Percentiles rank a stretch among this genome's conserved stretches.
phyloP scores from a whole-genome alignment of 1,284 basidiomycete genomes.

The Rhodofomes roseus region DNA sequence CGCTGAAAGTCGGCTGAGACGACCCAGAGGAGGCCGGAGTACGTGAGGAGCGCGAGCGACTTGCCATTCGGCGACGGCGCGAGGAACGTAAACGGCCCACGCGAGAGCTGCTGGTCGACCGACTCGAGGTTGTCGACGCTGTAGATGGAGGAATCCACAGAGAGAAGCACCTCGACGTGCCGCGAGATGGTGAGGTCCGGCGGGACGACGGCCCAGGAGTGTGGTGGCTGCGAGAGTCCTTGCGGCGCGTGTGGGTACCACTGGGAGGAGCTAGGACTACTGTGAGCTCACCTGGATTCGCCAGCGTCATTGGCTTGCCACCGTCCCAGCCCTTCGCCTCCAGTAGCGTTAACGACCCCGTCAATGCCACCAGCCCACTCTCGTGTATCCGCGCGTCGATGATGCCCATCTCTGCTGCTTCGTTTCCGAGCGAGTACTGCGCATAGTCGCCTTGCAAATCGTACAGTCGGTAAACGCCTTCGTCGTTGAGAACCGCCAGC shows the following conservation, averaged over 20 bases:
- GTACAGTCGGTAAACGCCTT: slow-evolving; percentile 89
- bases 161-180: slow-evolving; percentile 83
- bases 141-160: slow-evolving; percentile 74
- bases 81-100: slow-evolving; percentile 87
- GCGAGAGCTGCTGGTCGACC: slow-evolving; percentile 83
- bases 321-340: slow-evolving; percentile 87
- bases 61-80: slow-evolving; percentile 92
- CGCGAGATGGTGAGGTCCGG: slow-evolving; percentile 84
- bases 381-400: slow-evolving; percentile 85
- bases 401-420: slow-evolving; percentile 84
- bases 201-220: slow-evolving; percentile 83
- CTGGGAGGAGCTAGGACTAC: background rate
- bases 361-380: slow-evolving; percentile 83
- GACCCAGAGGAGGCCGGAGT: slow-evolving; percentile 78
- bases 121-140: slow-evolving; percentile 84
- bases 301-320: slow-evolving; percentile 61
- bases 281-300: slow-evolving; percentile 59
- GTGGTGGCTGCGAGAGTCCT: slow-evolving; percentile 76
- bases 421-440: slow-evolving; percentile 81
- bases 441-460: slow-evolving; percentile 84
- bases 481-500: slow-evolving; percentile 86
- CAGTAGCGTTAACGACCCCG: slow-evolving; percentile 71
- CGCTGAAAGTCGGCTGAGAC: slow-evolving; percentile 91
- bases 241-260: background rate
- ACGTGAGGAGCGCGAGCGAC: slow-evolving; percentile 82